A percentile compares a stretch with the other conserved stretches of the same genome.
These are phyloP conservation scores for Phytophthora cactorum DNA, from an alignment of 352 stramenopile genomes.

Conservation along the genomic window DNA sequence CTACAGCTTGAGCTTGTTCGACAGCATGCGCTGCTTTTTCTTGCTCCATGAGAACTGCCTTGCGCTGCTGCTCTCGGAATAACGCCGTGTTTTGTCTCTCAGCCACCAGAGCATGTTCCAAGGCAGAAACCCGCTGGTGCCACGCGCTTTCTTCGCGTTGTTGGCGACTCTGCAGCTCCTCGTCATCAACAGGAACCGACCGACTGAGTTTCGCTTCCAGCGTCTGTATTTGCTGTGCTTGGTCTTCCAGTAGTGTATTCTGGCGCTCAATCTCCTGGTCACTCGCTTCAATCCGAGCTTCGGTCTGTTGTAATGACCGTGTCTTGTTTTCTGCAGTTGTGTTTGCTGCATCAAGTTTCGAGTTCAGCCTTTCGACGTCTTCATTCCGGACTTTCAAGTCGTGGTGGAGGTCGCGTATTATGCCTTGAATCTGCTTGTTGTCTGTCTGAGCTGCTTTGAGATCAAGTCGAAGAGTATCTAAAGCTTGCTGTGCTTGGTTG, in stretches of 20 bases:
- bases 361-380: slow-evolving; percentile 27
- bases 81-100: slow-evolving; percentile 48
- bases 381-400: slow-evolving; percentile 21
- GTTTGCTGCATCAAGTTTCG: slow-evolving; percentile 19
- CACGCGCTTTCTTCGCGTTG: slow-evolving; percentile 63
- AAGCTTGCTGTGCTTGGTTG: slow-evolving; percentile 12
- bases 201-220: slow-evolving; percentile 60
- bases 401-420: slow-evolving; percentile 11
- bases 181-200: slow-evolving; percentile 57
- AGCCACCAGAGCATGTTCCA: slow-evolving; percentile 59
- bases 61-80: slow-evolving; percentile 48
- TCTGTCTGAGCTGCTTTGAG: slow-evolving; percentile 18
- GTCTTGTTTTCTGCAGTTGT: slow-evolving; percentile 11
- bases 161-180: slow-evolving; percentile 44
- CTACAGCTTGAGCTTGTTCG: slow-evolving; percentile 44
- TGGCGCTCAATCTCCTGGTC: slow-evolving; percentile 47
- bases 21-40: slow-evolving; percentile 57
- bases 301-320: slow-evolving; percentile 29
- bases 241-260: slow-evolving; percentile 35
- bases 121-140: slow-evolving; percentile 57
- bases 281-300: slow-evolving; percentile 27
- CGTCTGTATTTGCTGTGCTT: slow-evolving; percentile 50
- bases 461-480: slow-evolving; percentile 8
- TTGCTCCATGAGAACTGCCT: slow-evolving; percentile 40
- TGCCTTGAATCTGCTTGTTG: slow-evolving; percentile 27